Evolutionary conservation across 2,329 filamentous ascomycete species (phyloP).

Genomic region (Madurella mycetomatis): DNA sequence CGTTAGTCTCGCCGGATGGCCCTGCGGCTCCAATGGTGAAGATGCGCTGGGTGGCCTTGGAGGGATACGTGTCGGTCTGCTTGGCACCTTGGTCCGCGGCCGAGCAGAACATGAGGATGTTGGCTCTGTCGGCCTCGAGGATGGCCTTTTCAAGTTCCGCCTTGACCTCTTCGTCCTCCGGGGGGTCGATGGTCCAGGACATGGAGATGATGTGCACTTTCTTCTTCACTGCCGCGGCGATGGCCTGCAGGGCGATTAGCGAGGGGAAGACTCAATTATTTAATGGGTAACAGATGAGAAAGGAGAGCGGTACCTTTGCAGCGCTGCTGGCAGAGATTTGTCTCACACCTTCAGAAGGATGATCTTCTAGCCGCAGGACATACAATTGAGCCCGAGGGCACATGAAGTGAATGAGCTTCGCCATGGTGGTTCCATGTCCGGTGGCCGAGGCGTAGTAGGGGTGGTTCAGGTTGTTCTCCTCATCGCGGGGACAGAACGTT

Average conservation of each 20-base stretch:
- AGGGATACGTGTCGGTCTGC: constrained; percentile 16
- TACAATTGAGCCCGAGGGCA: constrained; percentile 25
- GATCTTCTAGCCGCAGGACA: constrained; percentile 12
- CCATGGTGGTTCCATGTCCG: constrained; percentile 31
- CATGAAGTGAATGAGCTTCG: constrained; percentile 26
- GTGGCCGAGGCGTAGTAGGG: constrained; percentile 30
- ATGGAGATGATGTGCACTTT: constrained; percentile 36
- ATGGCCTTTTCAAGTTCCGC: constrained; percentile 29
- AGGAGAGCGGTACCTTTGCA: no score
- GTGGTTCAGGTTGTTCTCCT: constrained; percentile 18
- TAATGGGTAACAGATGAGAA: no score
- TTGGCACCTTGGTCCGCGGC: constrained; percentile 30
- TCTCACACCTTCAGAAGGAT: not conserved
- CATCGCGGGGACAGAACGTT: constrained; percentile 26
- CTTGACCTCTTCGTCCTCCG: constrained; percentile 17
- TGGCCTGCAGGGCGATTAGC: constrained; percentile 24
- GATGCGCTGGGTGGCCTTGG: constrained; percentile 9
- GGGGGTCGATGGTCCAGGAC: constrained; percentile 33
- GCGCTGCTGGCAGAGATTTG: constrained; percentile 3
- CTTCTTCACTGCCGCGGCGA: constrained; percentile 28
- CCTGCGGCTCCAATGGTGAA: constrained; percentile 30
- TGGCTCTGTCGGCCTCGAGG: constrained; percentile 19
- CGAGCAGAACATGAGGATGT: constrained; percentile 38
- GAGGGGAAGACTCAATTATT: no score
- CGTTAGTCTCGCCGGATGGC: constrained; percentile 19